Percentiles rank a stretch among this genome's conserved stretches.
phyloP scores from a whole-genome alignment of 75 land plant genomes.

The Picea sitchensis region DNA sequence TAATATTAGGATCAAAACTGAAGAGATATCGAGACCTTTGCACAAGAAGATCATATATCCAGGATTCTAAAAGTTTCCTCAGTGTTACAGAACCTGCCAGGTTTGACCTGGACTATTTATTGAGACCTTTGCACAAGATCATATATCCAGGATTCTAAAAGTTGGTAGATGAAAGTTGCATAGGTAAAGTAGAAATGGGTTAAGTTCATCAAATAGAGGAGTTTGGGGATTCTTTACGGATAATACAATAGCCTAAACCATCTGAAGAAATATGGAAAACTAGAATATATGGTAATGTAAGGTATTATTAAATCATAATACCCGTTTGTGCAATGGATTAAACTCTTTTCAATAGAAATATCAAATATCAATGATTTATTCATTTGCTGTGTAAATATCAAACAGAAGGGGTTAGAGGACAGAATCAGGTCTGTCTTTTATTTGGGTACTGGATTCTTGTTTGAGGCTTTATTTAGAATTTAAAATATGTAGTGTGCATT shows the following conservation, averaged over 20 bases:
- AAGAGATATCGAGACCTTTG: no score
- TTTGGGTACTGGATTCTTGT: background rate
- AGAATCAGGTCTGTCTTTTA: background rate
- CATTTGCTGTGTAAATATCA: background rate
- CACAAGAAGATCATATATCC: no score
- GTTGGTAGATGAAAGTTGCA: background rate
- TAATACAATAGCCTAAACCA: background rate
- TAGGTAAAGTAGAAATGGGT: background rate
- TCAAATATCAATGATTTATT: background rate
- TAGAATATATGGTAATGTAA: background rate
- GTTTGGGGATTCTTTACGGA: background rate
- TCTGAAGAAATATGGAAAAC: background rate
- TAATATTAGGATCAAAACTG: no score
- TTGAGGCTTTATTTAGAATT: background rate
- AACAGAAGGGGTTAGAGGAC: background rate
- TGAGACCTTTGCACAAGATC: no score
- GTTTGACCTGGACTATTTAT: background rate
- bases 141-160: no score
- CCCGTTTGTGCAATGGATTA: background rate
- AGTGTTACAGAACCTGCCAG: background rate
- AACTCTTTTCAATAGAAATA: no score
- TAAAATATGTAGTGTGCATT: background rate
- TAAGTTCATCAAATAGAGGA: background rate
- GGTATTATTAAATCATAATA: background rate
- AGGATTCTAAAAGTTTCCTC: background rate